These are phyloP conservation scores for Pontederia crassipes DNA, from an alignment of 176 grass and related monocot genomes.

Conservation along the genomic window DNA sequence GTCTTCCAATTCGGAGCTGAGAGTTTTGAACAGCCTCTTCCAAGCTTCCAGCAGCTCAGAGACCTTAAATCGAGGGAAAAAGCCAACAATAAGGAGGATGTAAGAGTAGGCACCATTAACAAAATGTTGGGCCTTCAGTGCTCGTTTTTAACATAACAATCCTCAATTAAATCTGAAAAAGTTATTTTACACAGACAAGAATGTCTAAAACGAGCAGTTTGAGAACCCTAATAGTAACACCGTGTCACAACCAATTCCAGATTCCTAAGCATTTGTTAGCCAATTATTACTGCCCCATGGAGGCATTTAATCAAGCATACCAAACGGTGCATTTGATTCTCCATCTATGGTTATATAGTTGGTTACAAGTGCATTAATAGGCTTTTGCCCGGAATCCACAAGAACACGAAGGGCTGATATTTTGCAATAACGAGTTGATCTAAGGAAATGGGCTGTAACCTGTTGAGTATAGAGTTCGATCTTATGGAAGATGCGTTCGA, in stretches of 20 bases:
- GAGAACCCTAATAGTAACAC: too few species aligned
- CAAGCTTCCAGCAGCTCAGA: conserved; percentile 75
- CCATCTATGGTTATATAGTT: too few species aligned
- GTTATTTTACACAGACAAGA: background rate
- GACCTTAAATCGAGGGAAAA: conserved; percentile 25
- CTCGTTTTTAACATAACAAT: too few species aligned
- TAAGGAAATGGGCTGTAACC: conserved; percentile 18
- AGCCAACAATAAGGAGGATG: too few species aligned
- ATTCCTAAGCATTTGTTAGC: too few species aligned
- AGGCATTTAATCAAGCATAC: too few species aligned
- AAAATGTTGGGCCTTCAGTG: too few species aligned
- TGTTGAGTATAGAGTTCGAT: conserved; percentile 83
- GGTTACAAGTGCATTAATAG: too few species aligned
- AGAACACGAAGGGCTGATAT: background rate
- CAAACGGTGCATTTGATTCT: too few species aligned
- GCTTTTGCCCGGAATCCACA: background rate
- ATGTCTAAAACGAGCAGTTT: too few species aligned
- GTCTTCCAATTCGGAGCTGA: conserved; percentile 72
- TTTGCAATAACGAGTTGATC: background rate
- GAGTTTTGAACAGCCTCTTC: conserved; percentile 68
- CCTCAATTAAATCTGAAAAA: background rate
- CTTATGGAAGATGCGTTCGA: conserved; percentile 59
- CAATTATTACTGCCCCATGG: too few species aligned
- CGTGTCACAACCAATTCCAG: too few species aligned
- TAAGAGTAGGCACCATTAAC: background rate